Conservation (phyloP, 495 filamentous ascomycete species). For the Penicillium coffeae region DNA sequence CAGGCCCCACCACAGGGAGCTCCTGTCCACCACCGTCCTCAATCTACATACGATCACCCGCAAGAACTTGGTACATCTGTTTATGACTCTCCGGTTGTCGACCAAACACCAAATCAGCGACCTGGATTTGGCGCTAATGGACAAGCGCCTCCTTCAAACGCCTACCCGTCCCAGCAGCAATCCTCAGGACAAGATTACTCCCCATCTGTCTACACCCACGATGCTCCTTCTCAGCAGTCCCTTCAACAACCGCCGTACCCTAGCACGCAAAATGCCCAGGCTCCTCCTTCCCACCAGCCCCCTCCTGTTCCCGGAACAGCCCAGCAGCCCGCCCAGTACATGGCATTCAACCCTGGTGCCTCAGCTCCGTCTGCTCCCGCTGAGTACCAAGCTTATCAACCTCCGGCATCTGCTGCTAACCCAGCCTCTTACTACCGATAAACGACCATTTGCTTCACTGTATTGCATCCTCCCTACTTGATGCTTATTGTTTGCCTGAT, state of each 20-base stretch:
- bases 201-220: conserved; percentile 55
- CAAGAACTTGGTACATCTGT: conserved; percentile 82
- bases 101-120: conserved; percentile 34
- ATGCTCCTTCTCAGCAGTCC: conserved; percentile 43
- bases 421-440: conserved; percentile 45
- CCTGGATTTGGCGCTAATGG: conserved; percentile 45
- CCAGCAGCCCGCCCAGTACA: conserved; percentile 43
- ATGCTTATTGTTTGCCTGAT: neutral
- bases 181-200: conserved; percentile 48
- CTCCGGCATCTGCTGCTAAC: conserved; percentile 35
- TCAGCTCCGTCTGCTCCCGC: conserved; percentile 28
- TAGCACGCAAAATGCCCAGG: conserved; percentile 35
- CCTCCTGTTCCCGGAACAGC: conserved; percentile 40
- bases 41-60: conserved; percentile 71
- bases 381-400: conserved; percentile 53
- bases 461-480: neutral
- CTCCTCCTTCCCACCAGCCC: conserved; percentile 46
- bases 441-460: neutral
- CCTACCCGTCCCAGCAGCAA: conserved; percentile 39
- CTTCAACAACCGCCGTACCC: conserved; percentile 47
- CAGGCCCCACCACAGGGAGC: conserved; percentile 22
- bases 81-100: conserved; percentile 76
- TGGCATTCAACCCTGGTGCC: conserved; percentile 30
- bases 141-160: conserved; percentile 32
- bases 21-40: conserved; percentile 51